Evolutionary conservation across 2,329 filamentous ascomycete species (phyloP), one percentile per base, ranked within the genome.

Genomic region (Cytospora piceae): DNA sequence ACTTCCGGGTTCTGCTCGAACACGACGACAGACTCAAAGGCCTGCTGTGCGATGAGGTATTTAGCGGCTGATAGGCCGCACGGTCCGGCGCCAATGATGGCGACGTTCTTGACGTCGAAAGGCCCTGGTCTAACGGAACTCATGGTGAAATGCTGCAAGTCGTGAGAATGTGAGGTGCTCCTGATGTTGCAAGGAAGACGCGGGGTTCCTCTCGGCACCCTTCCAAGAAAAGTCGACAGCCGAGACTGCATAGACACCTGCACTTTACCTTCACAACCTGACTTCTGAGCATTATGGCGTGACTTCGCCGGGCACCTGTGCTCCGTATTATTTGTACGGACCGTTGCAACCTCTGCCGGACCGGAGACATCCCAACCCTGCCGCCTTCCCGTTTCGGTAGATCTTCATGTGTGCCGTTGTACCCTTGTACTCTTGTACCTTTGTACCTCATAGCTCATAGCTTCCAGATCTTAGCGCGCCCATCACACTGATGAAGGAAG

Each of bases 31-130:
- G 81, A 84, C 15, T 87, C 79, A 72, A 95, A 95, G 1, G 75
- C 70, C 46, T 81, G 73, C 82, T 90, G 93, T 0, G 90, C 92
- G 14, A 85, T 75, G 22, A 97, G 82, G 73, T 94, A 94, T 82
- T 93, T 95, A 61, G 92, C 92, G 29, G 90, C 87, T 31, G 90
- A 86, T 4, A 97, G 81, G 5, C 94, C 94, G 68, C 86, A 86
- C 0, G 94, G 91, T 0, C 94, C 94, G 12, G 91, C 93, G 27
- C 94, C 94, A 70, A 97, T 87, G 67, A 97, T 82, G 70, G 91
- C 92, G 69, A 97, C 82, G 55, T 78, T 85, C 67, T 82, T 82
- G 58, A 91, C 82, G 68, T 79, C 69, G 73, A 86, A 87, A 4
- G 64, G 63, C 4, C 58, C 52, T 9, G 69, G 65, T 14, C 49